Base-by-base conservation (phyloP, 108 stramenopile species). In the Epithemia pelagica region DNA sequence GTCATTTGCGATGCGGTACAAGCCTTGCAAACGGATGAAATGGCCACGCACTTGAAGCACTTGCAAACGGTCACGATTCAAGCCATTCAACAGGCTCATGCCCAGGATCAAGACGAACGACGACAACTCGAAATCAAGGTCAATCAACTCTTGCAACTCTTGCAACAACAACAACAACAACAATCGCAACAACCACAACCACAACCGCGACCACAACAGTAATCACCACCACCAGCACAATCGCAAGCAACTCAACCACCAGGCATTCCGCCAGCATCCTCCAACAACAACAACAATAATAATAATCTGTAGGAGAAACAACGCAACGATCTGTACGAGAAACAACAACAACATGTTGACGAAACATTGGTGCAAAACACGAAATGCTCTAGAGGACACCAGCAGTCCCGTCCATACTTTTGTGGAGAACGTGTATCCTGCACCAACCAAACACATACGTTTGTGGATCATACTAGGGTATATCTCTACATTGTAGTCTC, bases 1-100 rank as follows among this genome's bases (percentile, higher is more conserved):
- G 86, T 90, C 25, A 90, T 90, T 59, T 90, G 89, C 33, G 89
- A 90, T 58, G 85, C 85, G 52, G 77, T 90, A 33, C 62, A 77
- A n/a, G 71, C 80, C 1, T 53, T 90, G 64, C 66, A 79, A 23
- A 69, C 67, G 1, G 74, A 78, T 30, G 78, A 76, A 21, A 78
- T 75, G 61, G 83, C 85, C 26, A 79, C 37, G 37, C 37, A 46
- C 5, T 10, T 46, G 15, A 15, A 46, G 15, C 10, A 10, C 10
- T 10, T 46, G 37, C 37, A 46, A 46, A 46, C 10, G 10, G 37
- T 46, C 37, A 46, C 37, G 37, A 46, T 15, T 10, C 5, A 5
- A 5, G 37, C 37, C 10, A 46, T 46, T 46, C 37, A 46, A 46
- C 5, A 46, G 37, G 37, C 37, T 15, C 37, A 46, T 15, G 15